These are phyloP conservation scores for Phaseolus lunatus DNA, from an alignment of 306 rosid species.

Conservation along the genomic window DNA sequence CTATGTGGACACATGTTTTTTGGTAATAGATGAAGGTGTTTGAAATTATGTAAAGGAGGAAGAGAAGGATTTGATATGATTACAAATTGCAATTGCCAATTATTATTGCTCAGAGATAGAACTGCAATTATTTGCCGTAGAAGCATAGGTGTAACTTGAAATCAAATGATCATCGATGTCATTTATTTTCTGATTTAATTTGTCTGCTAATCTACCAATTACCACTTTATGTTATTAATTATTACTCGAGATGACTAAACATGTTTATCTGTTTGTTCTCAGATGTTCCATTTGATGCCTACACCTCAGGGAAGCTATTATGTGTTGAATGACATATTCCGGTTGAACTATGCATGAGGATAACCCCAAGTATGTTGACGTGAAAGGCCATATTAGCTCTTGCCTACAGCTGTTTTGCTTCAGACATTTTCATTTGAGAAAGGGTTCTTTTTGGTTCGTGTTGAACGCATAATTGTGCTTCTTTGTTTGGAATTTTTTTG, in stretches of 20 bases:
- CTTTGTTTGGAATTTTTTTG: conserved; percentile 44
- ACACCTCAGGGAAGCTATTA: conserved; percentile 87
- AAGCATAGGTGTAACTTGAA: not conserved
- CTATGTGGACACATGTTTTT: not conserved
- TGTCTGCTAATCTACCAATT: not conserved
- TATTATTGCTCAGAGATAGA: not conserved
- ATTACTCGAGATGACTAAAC: conserved; percentile 7
- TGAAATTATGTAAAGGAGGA: not conserved
- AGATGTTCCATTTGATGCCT: conserved; percentile 99
- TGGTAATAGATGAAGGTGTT: conserved; percentile 10
- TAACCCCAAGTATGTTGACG: conserved; percentile 13
- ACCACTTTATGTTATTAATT: not conserved
- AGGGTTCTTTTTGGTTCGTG: conserved; percentile 50
- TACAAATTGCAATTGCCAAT: conserved; percentile 12
- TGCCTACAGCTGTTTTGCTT: conserved; percentile 48
- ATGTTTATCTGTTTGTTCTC: conserved; percentile 39
- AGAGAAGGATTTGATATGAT: not conserved
- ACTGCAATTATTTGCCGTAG: not conserved
- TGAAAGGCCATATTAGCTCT: conserved; percentile 35
- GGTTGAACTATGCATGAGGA: conserved; percentile 91
- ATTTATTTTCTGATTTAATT: conserved; percentile 2
- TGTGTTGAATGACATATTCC: conserved; percentile 91
- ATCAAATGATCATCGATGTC: not conserved
- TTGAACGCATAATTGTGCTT: conserved; percentile 46
- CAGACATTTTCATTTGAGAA: conserved; percentile 51